A percentile compares a stretch with the other conserved stretches of the same genome.
Conservation (phyloP, 2,329 filamentous ascomycete genomes). For the Hansfordia pulvinata region DNA sequence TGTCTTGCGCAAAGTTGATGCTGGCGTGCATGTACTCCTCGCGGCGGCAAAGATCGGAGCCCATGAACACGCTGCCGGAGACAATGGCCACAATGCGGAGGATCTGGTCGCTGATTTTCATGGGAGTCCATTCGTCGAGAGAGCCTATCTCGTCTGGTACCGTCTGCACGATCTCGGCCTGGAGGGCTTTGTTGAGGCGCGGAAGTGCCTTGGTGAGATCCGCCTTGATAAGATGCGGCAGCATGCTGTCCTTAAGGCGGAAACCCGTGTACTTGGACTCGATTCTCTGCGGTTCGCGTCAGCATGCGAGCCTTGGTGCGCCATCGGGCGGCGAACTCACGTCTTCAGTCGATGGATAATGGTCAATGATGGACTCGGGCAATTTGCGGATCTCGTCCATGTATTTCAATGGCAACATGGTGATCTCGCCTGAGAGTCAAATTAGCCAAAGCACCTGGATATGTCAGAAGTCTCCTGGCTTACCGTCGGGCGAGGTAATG, state of each 20-base stretch:
- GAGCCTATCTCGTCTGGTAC: constrained; percentile 19
- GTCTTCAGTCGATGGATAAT: not conserved
- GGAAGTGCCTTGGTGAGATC: not conserved
- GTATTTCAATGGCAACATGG: not conserved
- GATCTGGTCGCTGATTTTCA: constrained; percentile 25
- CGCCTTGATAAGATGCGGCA: constrained; percentile 4
- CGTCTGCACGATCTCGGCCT: constrained; percentile 21
- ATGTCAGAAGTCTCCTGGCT: not conserved
- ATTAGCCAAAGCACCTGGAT: not conserved
- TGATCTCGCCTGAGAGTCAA: not conserved
- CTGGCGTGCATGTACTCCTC: constrained; percentile 29
- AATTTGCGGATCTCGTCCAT: not conserved
- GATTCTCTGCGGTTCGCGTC: not conserved
- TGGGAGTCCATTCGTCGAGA: constrained; percentile 23
- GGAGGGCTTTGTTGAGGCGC: constrained; percentile 22
- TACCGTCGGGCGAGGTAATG: not conserved
- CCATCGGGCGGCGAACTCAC: not conserved
- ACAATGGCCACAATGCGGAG: constrained; percentile 30
- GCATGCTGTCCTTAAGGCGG: not conserved
- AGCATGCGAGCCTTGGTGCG: not conserved
- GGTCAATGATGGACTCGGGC: not conserved
- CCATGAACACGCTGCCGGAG: constrained; percentile 32
- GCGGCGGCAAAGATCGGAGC: constrained; percentile 27
- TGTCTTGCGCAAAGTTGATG: constrained; percentile 31
- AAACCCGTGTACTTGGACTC: not conserved